Conservation (phyloP, 78 protist species). For the Dictyostelium firmibasis region DNA sequence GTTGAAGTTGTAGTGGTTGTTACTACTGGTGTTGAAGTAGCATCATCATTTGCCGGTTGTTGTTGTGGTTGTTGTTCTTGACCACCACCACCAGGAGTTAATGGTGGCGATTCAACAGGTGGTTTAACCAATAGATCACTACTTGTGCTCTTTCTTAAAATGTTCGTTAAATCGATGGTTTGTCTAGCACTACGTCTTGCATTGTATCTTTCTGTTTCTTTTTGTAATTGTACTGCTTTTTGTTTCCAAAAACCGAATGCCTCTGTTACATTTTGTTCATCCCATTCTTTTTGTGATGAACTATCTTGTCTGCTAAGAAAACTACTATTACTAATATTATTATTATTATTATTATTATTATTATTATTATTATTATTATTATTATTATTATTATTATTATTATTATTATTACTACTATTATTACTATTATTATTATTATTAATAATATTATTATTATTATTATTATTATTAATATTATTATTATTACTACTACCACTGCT, state of each 20-base stretch:
- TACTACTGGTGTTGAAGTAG: background rate
- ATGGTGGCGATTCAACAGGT: background rate
- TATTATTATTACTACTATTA: background rate
- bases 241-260: constrained; percentile 80
- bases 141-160: constrained; percentile 1
- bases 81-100: background rate
- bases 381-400: background rate
- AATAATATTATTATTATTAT: background rate
- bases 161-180: constrained; percentile 46
- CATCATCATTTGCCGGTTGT: background rate
- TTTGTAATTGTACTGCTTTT: constrained; percentile 53
- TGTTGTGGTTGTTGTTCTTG: background rate
- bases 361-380: background rate
- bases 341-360: background rate
- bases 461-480: background rate
- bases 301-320: background rate
- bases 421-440: background rate
- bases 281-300: constrained; percentile 37
- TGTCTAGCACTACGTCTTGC: constrained; percentile 33
- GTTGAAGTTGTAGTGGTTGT: constrained; percentile 21
- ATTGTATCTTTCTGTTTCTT: constrained; percentile 34
- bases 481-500: background rate
- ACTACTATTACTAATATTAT: background rate
- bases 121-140: background rate
- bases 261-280: constrained; percentile 69